Percentiles rank a stretch among this genome's conserved stretches.
Conservation (phyloP, 2,329 filamentous ascomycete species). For the Ophiostoma australiae region DNA sequence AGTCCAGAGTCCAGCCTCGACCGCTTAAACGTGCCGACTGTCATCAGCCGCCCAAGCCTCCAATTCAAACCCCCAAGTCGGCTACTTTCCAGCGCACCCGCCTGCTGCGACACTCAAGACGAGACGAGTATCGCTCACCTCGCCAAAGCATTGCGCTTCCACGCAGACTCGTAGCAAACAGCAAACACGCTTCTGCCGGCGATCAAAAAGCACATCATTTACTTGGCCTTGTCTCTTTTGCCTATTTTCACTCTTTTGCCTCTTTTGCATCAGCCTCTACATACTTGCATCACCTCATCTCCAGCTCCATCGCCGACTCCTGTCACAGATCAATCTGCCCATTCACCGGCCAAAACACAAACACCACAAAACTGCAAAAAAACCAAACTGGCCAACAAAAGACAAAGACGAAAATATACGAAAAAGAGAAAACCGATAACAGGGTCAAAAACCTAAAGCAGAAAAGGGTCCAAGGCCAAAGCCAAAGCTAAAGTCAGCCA, state of each 20-base stretch:
- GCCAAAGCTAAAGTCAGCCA: not conserved
- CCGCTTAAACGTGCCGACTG: not conserved
- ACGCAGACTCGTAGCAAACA: not conserved
- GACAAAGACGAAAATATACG: slow-evolving; percentile 2
- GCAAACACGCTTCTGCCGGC: slow-evolving; percentile 1
- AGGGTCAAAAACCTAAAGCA: not conserved
- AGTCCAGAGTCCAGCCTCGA: slow-evolving; percentile 10
- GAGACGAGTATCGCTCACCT: not conserved
- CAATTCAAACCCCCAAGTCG: not conserved
- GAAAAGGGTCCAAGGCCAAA: not conserved
- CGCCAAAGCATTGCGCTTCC: not conserved
- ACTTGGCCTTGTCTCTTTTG: not conserved
- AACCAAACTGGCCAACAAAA: not conserved
- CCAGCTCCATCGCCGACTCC: not conserved
- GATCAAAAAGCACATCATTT: slow-evolving; percentile 7
- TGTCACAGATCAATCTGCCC: not conserved
- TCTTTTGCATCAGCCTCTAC: not conserved
- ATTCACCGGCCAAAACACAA: not conserved
- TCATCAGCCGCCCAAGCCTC: not conserved
- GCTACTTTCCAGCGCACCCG: not conserved
- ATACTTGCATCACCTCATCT: not conserved
- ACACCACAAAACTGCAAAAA: not conserved
- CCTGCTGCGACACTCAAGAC: not conserved
- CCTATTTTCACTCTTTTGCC: not conserved
- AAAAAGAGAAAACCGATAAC: not conserved